Conservation (phyloP, 257 asterid genomes). For the Plantago ovata region DNA sequence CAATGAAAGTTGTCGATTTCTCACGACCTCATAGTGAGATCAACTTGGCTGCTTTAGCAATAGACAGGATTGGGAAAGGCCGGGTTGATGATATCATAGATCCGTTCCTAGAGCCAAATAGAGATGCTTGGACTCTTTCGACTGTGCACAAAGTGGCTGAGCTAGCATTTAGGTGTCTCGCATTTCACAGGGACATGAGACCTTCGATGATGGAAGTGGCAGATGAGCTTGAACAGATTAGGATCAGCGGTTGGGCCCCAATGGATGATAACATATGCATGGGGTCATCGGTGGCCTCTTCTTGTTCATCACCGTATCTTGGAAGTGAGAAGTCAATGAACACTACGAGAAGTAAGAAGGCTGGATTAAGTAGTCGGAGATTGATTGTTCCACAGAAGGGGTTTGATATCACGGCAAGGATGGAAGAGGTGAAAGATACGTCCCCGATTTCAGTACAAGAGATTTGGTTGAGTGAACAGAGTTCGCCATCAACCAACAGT, state of each 20-base stretch:
- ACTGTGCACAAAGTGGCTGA: constrained; percentile 67
- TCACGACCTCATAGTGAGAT: constrained; percentile 56
- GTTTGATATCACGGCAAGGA: constrained; percentile 16
- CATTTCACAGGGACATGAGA: constrained; percentile 70
- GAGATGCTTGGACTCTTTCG: constrained; percentile 76
- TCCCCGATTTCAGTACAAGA: constrained; percentile 68
- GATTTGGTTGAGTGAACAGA: constrained; percentile 54
- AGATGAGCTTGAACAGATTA: constrained; percentile 63
- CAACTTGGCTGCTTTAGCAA: constrained; percentile 67
- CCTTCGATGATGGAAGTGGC: constrained; percentile 85
- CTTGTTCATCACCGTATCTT: constrained; percentile 51
- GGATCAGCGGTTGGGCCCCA: constrained; percentile 57
- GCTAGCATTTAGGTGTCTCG: constrained; percentile 69
- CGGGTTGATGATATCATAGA: constrained; percentile 62
- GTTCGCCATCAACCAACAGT: constrained; percentile 54
- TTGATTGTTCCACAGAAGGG: constrained; percentile 29
- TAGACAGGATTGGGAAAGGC: constrained; percentile 69
- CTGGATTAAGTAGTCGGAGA: constrained; percentile 38
- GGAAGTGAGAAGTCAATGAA: constrained; percentile 46
- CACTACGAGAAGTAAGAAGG: constrained; percentile 32
- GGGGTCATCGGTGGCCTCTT: constrained; percentile 53
- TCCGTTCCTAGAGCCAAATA: constrained; percentile 59
- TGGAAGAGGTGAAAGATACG: constrained; percentile 37
- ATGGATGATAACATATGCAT: constrained; percentile 42
- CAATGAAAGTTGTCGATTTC: constrained; percentile 63